Base-by-base conservation (phyloP, 2,329 filamentous ascomycete genomes). In the Aspergillus sp. region DNA sequence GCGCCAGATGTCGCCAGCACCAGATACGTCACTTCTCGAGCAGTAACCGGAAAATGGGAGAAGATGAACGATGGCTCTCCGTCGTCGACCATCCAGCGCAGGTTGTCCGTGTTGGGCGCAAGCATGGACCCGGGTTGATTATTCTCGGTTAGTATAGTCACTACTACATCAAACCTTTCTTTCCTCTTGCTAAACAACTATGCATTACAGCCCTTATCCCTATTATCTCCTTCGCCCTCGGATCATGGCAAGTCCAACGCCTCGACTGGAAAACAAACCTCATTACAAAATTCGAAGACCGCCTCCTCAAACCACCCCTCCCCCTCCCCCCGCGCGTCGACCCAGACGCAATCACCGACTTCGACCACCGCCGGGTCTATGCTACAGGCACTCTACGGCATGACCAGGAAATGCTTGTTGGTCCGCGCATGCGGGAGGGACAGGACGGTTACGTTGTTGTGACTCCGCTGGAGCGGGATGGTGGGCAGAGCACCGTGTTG, bases 351-450 rank as follows among this genome's bases (percentile, higher is more conserved):
- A 79, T 96, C 57, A 74, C 82, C 56, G 89, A 95, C 33, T 98
- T 98, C 66, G 91, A 98, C 68, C 96, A 91, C 72, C 81, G 93
- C 51, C 81, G 88, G 48, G 87, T 98, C 44, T 79, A 81, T 53
- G 85, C 89, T 9, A 81, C 75, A 0, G 93, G 93, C 7, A 74
- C 69, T 48, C 83, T 89, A 57, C 75, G 86, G 35, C 93, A 98
- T 69, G 90, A 96, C 65, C 82, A 87, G 66, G 93, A 98, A 74
- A 98, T 98, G 90, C 77, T 98, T 45, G 83, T 98, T 50, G 93
- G 93, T 1, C 93, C 93, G 49, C 82, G 93, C 43, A 82, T 95
- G 74, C 80, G 83, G 53, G 91, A 98, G 53, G 91, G 91, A 10
- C 81, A 91, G 62, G 85, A 95, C 63, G 93, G 93, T 2, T 98